Conservation (phyloP, 306 rosid genomes). For the Corylus avellana region DNA sequence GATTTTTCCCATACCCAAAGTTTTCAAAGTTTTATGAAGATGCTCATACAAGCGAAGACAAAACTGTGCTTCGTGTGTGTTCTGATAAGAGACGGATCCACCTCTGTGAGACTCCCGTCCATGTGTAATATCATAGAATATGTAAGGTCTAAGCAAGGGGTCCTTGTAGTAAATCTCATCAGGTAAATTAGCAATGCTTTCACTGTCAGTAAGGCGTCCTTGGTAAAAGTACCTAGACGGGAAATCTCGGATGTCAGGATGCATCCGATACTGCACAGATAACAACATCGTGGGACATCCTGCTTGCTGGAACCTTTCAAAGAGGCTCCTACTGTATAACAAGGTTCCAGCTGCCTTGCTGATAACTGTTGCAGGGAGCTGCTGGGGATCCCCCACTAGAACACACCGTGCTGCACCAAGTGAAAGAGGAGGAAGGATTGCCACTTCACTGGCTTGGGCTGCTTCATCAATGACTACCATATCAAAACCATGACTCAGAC, state of each 20-base stretch:
- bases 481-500: slow-evolving; percentile 97
- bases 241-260: slow-evolving; percentile 93
- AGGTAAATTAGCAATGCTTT: slow-evolving; percentile 72
- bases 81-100: slow-evolving; percentile 94
- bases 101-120: slow-evolving; percentile 98
- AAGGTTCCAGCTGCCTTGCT: slow-evolving; percentile 99
- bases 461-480: slow-evolving; percentile 99
- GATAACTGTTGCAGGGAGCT: slow-evolving; percentile 98
- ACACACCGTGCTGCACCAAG: slow-evolving; percentile 99
- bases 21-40: slow-evolving; percentile 70
- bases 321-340: slow-evolving; percentile 94
- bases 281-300: slow-evolving; percentile 96
- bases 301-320: slow-evolving; percentile 94
- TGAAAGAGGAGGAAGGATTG: slow-evolving; percentile 90
- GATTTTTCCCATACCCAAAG: slow-evolving; percentile 62
- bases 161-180: slow-evolving; percentile 86
- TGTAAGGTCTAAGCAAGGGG: slow-evolving; percentile 78
- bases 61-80: slow-evolving; percentile 88
- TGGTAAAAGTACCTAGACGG: slow-evolving; percentile 97
- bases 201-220: slow-evolving; percentile 93
- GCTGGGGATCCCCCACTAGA: slow-evolving; percentile 99
- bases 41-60: slow-evolving; percentile 89
- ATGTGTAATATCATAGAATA: slow-evolving; percentile 87
- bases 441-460: slow-evolving; percentile 99
- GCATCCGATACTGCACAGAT: slow-evolving; percentile 98